These are phyloP conservation scores for Murraya paniculata DNA, from an alignment of 345 rosid genomes.

Conservation along the genomic window DNA sequence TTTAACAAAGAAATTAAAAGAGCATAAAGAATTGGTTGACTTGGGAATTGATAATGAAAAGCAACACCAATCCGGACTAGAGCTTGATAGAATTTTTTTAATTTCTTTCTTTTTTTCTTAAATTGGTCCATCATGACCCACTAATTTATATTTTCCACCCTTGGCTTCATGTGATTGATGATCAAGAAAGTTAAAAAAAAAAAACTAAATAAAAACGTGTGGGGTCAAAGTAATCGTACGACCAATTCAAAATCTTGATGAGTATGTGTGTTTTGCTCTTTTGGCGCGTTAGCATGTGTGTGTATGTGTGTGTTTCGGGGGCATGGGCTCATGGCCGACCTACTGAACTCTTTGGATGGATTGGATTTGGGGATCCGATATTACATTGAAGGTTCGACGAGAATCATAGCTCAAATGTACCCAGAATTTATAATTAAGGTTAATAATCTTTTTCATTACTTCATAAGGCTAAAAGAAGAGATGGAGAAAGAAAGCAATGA, in stretches of 20 bases:
- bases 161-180: background rate
- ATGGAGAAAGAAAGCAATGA: background rate
- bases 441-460: slow-evolving; percentile 13
- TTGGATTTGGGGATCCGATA: slow-evolving; percentile 16
- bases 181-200: background rate
- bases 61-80: background rate
- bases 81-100: background rate
- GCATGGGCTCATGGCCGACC: slow-evolving; percentile 35
- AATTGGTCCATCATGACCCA: slow-evolving; percentile 8
- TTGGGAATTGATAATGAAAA: slow-evolving; percentile 5
- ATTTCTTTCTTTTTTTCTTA: background rate
- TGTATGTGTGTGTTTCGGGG: background rate
- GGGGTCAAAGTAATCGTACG: background rate
- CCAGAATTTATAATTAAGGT: background rate
- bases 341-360: slow-evolving; percentile 28
- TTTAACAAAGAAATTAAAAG: background rate
- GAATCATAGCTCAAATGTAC: slow-evolving; percentile 3
- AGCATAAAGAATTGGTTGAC: slow-evolving; percentile 18
- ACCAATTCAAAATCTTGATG: background rate
- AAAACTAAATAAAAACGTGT: background rate
- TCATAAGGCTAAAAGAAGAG: background rate
- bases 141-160: slow-evolving; percentile 4
- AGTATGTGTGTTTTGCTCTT: background rate
- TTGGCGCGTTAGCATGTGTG: background rate
- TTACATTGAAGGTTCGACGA: slow-evolving; percentile 8